A percentile compares a stretch with the other conserved stretches of the same genome.
phyloP scores from a whole-genome alignment of 495 filamentous ascomycete genomes.

The Podospora pseudoanserina region DNA sequence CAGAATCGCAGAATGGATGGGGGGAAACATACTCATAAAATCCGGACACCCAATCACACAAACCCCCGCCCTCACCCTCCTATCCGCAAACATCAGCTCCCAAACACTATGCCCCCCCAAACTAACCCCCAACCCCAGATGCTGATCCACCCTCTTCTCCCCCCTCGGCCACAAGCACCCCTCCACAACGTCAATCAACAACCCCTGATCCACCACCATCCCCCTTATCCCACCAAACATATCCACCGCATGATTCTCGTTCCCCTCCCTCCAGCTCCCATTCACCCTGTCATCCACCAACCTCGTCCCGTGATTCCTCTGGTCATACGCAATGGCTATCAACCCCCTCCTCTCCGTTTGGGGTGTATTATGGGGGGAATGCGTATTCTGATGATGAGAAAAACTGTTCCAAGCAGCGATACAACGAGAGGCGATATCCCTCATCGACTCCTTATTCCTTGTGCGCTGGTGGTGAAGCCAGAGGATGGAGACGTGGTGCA shows the following conservation, averaged over 20 bases:
- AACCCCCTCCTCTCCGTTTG: constrained; percentile 44
- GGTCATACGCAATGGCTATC: constrained; percentile 80
- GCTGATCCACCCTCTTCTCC: constrained; percentile 53
- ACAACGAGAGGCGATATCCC: constrained; percentile 36
- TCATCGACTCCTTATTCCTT: constrained; percentile 67
- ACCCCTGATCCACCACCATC: constrained; percentile 68
- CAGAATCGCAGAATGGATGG: constrained; percentile 1
- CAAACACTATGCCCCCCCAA: constrained; percentile 88
- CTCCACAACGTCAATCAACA: constrained; percentile 58
- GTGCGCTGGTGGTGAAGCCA: constrained; percentile 85
- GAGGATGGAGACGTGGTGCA: constrained; percentile 59
- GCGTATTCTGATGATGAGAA: not conserved
- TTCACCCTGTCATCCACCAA: constrained; percentile 58
- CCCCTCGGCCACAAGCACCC: constrained; percentile 63
- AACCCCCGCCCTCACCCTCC: constrained; percentile 69
- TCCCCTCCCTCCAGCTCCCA: constrained; percentile 73
- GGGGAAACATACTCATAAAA: constrained; percentile 54
- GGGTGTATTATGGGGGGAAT: not conserved
- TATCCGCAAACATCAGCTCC: constrained; percentile 73
- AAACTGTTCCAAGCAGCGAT: constrained; percentile 35
- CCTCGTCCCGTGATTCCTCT: constrained; percentile 82
- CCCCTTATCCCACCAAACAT: constrained; percentile 68
- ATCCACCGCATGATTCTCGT: constrained; percentile 78
- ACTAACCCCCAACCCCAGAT: constrained; percentile 76
- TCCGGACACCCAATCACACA: constrained; percentile 88